A percentile compares a stretch with the other conserved stretches of the same genome.
Evolutionary conservation across 805 yeast genomes (phyloP).

Genomic region (Metschnikowia cerradonensis): DNA sequence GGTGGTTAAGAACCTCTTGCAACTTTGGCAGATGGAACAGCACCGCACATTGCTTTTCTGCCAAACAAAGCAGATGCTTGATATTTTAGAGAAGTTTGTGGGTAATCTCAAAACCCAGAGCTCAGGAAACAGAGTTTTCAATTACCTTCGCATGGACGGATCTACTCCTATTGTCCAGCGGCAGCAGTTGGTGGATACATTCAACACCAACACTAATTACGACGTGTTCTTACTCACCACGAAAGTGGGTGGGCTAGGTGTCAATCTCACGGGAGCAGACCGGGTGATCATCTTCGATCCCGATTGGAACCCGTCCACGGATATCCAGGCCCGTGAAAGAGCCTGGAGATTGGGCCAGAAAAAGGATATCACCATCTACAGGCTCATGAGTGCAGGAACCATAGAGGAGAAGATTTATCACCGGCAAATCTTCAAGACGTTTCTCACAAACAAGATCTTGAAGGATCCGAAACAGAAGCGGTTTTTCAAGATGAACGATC

Average conservation of each 20-base stretch:
- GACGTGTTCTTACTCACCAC: slow-evolving; percentile 82
- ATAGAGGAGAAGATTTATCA: slow-evolving; percentile 97
- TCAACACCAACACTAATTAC: slow-evolving; percentile 58
- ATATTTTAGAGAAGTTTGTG: slow-evolving; percentile 72
- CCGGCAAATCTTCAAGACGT: slow-evolving; percentile 93
- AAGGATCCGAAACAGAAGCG: slow-evolving; percentile 94
- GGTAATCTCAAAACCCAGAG: slow-evolving; percentile 21
- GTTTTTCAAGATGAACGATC: slow-evolving; percentile 86
- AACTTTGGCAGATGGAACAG: slow-evolving; percentile 71
- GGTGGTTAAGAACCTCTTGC: slow-evolving; percentile 71
- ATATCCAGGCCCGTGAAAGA: slow-evolving; percentile 91
- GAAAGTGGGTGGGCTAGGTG: slow-evolving; percentile 93
- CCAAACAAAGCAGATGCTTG: slow-evolving; percentile 92
- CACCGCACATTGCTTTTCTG: slow-evolving; percentile 84
- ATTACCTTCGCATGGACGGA: slow-evolving; percentile 89
- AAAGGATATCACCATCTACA: slow-evolving; percentile 82
- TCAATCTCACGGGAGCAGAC: slow-evolving; percentile 91
- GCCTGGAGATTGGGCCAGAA: slow-evolving; percentile 98
- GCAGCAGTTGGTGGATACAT: slow-evolving; percentile 75
- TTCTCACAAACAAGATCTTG: slow-evolving; percentile 85
- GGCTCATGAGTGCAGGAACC: slow-evolving; percentile 91
- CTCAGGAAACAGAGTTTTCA: slow-evolving; percentile 22
- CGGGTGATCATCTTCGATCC: slow-evolving; percentile 93
- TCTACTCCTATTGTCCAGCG: slow-evolving; percentile 74
- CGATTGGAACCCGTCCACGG: slow-evolving; percentile 98